Evolutionary conservation across 2,329 filamentous ascomycete species (phyloP), one percentile per base, ranked within the genome.

Genomic region (Stachybotrys elegans): DNA sequence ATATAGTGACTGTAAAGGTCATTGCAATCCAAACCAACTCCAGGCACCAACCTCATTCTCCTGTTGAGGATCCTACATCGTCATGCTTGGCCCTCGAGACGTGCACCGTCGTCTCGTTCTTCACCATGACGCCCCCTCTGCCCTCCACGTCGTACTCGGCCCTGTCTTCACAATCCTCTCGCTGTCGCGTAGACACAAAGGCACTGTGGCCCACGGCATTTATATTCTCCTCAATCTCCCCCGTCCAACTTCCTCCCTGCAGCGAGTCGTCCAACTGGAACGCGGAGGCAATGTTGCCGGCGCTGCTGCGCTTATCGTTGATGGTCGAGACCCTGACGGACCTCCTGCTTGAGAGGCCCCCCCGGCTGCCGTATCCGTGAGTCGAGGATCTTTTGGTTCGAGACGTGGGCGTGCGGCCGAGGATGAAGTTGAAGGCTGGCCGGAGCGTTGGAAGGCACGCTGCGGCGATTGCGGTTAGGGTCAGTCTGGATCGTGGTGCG

Each of bases 401-500:
- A 51, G 9, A 29, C 22, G 0, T 50, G 50, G 9, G 48, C 44
- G 11, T 23, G 25, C 51, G 50, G 0, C 51, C 46, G 37, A 57
- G 52, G n/a, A 57, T 29, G 17, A 51, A 57, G 2, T 52, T 12
- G 1, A 45, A 47, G 0, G 55, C 51, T 1, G 55, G 55, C 5
- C 55, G 50, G 6, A 57, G 38, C 0, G 50, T 56, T 0, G 55
- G 55, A 0, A 57, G 46, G 4, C 55, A 57, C 3, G 55, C 55
- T 56, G 1, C 0, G 16, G 9, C 25, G 25, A 29, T n/a, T n/a
- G n/a, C n/a, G 9, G n/a, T 8, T 29, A 3, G 6, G 11, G 4
- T 1, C 2, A 1, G 17, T 44, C 22, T 35, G 38, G 0, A 13
- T 5, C 1, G 2, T 1, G 4, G 16, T 20, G 16, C n/a, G n/a